A percentile compares a stretch with the other conserved stretches of the same genome.
Conservation (phyloP, 1,284 basidiomycete species). For the Trichosporon sp. region DNA sequence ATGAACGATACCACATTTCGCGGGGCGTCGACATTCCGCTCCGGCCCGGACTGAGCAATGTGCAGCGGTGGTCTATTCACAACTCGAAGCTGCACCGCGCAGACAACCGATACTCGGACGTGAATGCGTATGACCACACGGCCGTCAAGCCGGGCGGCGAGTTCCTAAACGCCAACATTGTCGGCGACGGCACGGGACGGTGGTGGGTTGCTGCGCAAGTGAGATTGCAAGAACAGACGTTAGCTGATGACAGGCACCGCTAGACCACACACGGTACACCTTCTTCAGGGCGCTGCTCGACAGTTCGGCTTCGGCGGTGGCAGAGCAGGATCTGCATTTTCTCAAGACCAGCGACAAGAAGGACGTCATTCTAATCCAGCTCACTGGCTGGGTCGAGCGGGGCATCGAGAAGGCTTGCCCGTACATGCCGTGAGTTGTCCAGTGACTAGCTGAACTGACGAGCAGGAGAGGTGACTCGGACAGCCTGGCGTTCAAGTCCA, state of each 20-base stretch:
- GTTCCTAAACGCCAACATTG: conserved; percentile 53
- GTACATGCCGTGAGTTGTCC: conserved; percentile 43
- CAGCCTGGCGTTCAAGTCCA: background rate
- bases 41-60: conserved; percentile 36
- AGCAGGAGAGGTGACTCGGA: background rate
- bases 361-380: conserved; percentile 47
- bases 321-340: conserved; percentile 6
- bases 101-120: conserved; percentile 49
- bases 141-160: conserved; percentile 37
- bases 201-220: conserved; percentile 55
- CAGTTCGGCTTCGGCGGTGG: conserved; percentile 29
- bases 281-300: conserved; percentile 47
- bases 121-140: conserved; percentile 52
- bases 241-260: conserved; percentile 41
- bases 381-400: conserved; percentile 49
- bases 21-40: conserved; percentile 35
- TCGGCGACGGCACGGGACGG: conserved; percentile 37
- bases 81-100: conserved; percentile 15
- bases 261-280: conserved; percentile 39
- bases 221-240: conserved; percentile 22
- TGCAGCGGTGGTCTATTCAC: conserved; percentile 24
- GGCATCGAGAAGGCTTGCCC: conserved; percentile 49
- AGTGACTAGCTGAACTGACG: background rate
- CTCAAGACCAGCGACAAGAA: background rate
- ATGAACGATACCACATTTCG: background rate